phyloP scores from a whole-genome alignment of 2,329 filamentous ascomycete genomes.

The Myriosclerotinia curreyana region DNA sequence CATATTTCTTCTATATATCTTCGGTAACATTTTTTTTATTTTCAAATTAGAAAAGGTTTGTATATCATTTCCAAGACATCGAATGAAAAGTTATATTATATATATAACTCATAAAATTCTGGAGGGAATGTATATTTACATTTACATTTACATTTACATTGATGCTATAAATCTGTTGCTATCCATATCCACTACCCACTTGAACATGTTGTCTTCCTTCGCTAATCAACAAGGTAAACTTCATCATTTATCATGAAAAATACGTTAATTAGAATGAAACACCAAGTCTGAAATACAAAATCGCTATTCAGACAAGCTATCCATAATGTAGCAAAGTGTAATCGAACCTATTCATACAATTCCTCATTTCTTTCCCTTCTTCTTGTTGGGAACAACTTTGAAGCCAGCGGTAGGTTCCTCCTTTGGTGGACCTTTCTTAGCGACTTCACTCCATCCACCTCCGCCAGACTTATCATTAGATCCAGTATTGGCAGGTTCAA shows the following conservation, averaged over 20 bases:
- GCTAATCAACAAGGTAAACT: neutral
- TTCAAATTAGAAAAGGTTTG: neutral
- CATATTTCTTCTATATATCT: neutral
- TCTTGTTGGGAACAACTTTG: slow-evolving; percentile 87
- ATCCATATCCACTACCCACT: neutral
- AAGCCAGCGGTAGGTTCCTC: slow-evolving; percentile 55
- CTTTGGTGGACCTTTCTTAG: slow-evolving; percentile 74
- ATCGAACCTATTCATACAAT: slow-evolving; percentile 33
- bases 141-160: neutral
- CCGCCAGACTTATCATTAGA: slow-evolving; percentile 59
- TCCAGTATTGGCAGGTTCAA: slow-evolving; percentile 60
- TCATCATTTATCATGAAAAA: neutral
- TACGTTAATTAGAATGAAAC: neutral
- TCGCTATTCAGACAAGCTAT: slow-evolving; percentile 28
- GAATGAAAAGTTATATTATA: too few relatives aligned
- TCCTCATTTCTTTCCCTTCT: slow-evolving; percentile 76
- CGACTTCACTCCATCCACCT: slow-evolving; percentile 95
- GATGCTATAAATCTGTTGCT: neutral
- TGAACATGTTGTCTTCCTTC: neutral
- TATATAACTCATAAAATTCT: too few relatives aligned
- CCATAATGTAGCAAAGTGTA: slow-evolving; percentile 27
- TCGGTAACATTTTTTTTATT: neutral
- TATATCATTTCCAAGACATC: neutral
- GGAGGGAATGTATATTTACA: too few relatives aligned
- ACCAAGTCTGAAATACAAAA: slow-evolving; percentile 22